phyloP scores from a whole-genome alignment of 106 monocot genomes.

The Dioscorea alata region DNA sequence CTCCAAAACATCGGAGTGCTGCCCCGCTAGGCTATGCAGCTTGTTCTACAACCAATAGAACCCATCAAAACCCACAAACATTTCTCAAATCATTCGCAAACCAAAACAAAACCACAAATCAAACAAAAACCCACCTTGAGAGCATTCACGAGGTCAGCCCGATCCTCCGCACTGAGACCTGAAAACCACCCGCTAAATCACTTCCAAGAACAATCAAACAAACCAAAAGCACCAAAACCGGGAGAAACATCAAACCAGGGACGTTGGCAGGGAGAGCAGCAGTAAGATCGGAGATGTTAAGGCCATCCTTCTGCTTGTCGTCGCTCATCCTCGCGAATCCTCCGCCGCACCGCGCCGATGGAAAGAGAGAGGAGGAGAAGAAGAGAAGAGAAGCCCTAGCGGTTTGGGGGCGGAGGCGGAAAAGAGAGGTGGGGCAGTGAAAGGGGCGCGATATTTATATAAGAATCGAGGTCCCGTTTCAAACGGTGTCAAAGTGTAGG shows the following conservation, averaged over 20 bases:
- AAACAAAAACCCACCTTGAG: slow-evolving; percentile 6
- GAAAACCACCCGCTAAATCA: background rate
- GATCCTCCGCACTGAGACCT: slow-evolving; percentile 17
- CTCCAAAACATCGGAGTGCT: slow-evolving; percentile 32
- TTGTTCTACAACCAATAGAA: slow-evolving; percentile 28
- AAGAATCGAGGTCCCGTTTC: too few relatives aligned
- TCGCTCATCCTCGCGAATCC: background rate
- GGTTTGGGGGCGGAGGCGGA: too few relatives aligned
- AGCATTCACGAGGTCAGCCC: slow-evolving; percentile 13
- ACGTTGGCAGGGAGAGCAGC: background rate
- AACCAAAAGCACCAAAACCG: background rate
- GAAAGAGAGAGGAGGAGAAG: background rate
- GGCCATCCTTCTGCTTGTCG: background rate
- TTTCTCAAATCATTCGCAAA: background rate
- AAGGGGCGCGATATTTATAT: too few relatives aligned
- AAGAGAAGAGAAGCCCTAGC: background rate
- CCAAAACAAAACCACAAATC: background rate
- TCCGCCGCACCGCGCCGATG: background rate
- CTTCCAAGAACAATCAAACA: background rate
- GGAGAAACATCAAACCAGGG: background rate
- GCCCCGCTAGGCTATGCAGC: slow-evolving; percentile 37
- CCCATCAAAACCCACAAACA: background rate
- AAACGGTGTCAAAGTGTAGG: too few relatives aligned
- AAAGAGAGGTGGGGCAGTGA: too few relatives aligned
- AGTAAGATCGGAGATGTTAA: background rate